These are phyloP conservation scores for Tetrapisispora iriomotensis DNA, from an alignment of 805 yeast species.

Conservation along the genomic window DNA sequence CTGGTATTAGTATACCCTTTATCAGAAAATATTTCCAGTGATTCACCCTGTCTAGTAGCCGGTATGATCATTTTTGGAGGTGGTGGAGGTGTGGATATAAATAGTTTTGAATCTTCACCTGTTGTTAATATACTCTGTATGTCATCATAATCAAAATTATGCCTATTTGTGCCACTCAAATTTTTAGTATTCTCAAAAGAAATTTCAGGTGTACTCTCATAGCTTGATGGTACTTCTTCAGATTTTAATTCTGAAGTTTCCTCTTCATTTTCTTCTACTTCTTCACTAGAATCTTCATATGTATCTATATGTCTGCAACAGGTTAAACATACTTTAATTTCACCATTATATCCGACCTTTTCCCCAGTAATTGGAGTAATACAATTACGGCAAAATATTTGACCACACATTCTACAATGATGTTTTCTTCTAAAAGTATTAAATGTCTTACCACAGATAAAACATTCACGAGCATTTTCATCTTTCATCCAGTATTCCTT, in stretches of 20 bases:
- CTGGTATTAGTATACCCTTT: neutral
- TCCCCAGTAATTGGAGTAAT: conserved; percentile 63
- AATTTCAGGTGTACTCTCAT: conserved; percentile 2
- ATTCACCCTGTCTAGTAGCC: conserved; percentile 68
- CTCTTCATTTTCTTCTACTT: conserved; percentile 23
- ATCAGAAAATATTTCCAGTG: conserved; percentile 55
- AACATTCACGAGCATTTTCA: conserved; percentile 81
- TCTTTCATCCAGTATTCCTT: conserved; percentile 95
- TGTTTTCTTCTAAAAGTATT: conserved; percentile 84
- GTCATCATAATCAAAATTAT: conserved; percentile 28
- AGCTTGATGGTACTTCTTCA: neutral
- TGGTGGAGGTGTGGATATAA: conserved; percentile 38
- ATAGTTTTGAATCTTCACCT: conserved; percentile 29
- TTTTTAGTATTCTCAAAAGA: conserved; percentile 2
- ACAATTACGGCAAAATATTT: conserved; percentile 81
- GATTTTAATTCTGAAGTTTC: neutral
- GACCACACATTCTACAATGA: conserved; percentile 94
- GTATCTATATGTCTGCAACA: conserved; percentile 56
- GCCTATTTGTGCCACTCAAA: conserved; percentile 17
- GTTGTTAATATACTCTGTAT: conserved; percentile 27
- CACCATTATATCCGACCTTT: conserved; percentile 50
- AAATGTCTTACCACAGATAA: conserved; percentile 70
- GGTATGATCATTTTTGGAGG: conserved; percentile 75
- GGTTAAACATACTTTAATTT: conserved; percentile 65
- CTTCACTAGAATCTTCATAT: conserved; percentile 68